phyloP scores from a whole-genome alignment of 2,329 filamentous ascomycete species.

The Trichoderma aggressivum region DNA sequence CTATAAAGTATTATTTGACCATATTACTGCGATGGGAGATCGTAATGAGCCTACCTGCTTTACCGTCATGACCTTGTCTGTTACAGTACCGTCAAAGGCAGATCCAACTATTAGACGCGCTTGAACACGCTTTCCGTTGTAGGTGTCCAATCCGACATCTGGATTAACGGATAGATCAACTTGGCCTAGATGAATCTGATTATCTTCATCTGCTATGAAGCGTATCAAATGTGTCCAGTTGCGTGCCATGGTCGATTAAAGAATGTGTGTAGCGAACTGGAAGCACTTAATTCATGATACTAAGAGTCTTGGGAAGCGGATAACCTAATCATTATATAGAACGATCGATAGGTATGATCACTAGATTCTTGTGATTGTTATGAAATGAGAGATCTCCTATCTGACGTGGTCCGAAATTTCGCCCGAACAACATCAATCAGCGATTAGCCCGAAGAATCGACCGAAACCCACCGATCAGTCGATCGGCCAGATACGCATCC shows the following conservation, averaged over 20 bases:
- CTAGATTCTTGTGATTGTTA: not conserved
- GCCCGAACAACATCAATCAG: not conserved
- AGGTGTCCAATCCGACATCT: not conserved
- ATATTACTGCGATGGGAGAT: rapidly evolving
- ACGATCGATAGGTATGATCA: not conserved
- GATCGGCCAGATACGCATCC: not conserved
- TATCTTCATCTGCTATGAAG: not conserved
- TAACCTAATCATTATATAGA: not conserved
- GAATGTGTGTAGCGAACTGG: not conserved
- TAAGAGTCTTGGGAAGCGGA: not conserved
- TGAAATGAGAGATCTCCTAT: not conserved
- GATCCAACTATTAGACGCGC: not conserved
- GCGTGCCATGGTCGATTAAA: not conserved
- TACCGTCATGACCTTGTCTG: not conserved
- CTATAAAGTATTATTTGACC: not conserved
- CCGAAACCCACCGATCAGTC: not conserved
- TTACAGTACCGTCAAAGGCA: not conserved
- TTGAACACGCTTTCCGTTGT: not conserved
- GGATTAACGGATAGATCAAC: not conserved
- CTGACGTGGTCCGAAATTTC: not conserved
- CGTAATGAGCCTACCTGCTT: not conserved
- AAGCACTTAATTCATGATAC: not conserved
- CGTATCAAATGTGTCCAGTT: not conserved
- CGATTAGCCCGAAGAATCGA: not conserved
- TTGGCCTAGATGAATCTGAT: not conserved